Percentiles rank a stretch among this genome's conserved stretches.
phyloP scores from a whole-genome alignment of 2,329 filamentous ascomycete species.

The Talaromyces funiculosus region DNA sequence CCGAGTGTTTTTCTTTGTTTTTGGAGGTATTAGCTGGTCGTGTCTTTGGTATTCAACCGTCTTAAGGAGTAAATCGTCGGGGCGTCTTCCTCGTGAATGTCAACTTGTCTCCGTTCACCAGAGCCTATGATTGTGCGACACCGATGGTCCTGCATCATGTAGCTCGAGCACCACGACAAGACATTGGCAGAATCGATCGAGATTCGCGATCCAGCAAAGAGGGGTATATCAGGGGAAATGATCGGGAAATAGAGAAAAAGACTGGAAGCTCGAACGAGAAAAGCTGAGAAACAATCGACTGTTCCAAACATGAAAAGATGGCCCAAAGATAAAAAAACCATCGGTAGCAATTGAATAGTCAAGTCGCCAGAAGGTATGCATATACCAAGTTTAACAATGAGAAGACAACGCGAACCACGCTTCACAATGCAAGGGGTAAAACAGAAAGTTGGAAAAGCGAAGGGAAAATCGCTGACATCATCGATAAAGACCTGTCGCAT shows the following conservation, averaged over 20 bases:
- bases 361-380: conserved; percentile 12
- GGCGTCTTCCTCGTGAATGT: not conserved
- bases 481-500: not conserved
- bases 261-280: not conserved
- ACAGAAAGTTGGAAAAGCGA: not conserved
- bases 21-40: not conserved
- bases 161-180: not conserved
- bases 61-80: not conserved
- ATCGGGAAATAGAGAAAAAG: not conserved
- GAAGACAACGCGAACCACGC: conserved; percentile 13
- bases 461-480: not conserved
- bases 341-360: not conserved
- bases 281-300: not conserved
- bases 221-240: not conserved
- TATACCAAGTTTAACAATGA: conserved; percentile 9
- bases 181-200: not conserved
- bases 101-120: not conserved
- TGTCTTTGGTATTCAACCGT: not conserved
- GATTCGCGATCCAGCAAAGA: not conserved
- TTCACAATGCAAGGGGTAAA: conserved; percentile 13
- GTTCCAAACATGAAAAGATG: not conserved
- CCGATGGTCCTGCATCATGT: not conserved
- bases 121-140: not conserved
- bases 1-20: not conserved
- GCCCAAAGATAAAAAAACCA: not conserved